Conservation (phyloP, 805 yeast species). For the Monosporozyma servazzii region DNA sequence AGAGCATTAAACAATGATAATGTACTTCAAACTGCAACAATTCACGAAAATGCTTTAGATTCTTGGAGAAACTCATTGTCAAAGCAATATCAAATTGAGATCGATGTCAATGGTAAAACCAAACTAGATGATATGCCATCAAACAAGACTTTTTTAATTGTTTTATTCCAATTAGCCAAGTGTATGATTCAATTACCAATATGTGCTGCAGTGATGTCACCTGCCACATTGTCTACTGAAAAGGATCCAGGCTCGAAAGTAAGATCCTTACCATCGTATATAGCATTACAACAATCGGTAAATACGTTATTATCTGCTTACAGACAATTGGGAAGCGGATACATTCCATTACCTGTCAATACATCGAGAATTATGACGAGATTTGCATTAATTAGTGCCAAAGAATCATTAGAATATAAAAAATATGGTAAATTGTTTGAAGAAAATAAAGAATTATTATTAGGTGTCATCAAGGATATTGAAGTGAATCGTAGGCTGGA, state of each 20-base stretch:
- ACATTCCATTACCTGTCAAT: slow-evolving; percentile 57
- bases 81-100: slow-evolving; percentile 46
- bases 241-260: neutral
- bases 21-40: slow-evolving; percentile 22
- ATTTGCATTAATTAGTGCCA: slow-evolving; percentile 55
- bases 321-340: slow-evolving; percentile 33
- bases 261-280: slow-evolving; percentile 46
- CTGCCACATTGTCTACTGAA: neutral
- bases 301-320: slow-evolving; percentile 49
- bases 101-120: slow-evolving; percentile 46
- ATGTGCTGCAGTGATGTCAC: slow-evolving; percentile 31
- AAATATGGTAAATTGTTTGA: slow-evolving; percentile 75
- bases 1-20: slow-evolving; percentile 35
- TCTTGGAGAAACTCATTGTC: slow-evolving; percentile 73
- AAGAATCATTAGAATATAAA: slow-evolving; percentile 72
- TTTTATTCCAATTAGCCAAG: slow-evolving; percentile 53
- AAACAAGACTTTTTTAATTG: slow-evolving; percentile 45
- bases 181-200: slow-evolving; percentile 56
- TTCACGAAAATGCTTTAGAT: slow-evolving; percentile 62
- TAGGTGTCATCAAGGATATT: slow-evolving; percentile 41
- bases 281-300: slow-evolving; percentile 60
- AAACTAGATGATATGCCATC: slow-evolving; percentile 28
- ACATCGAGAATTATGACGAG: slow-evolving; percentile 54
- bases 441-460: slow-evolving; percentile 52
- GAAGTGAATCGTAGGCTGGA: slow-evolving; percentile 43